phyloP scores from a whole-genome alignment of 352 stramenopile species.

The Phytophthora parvispora region DNA sequence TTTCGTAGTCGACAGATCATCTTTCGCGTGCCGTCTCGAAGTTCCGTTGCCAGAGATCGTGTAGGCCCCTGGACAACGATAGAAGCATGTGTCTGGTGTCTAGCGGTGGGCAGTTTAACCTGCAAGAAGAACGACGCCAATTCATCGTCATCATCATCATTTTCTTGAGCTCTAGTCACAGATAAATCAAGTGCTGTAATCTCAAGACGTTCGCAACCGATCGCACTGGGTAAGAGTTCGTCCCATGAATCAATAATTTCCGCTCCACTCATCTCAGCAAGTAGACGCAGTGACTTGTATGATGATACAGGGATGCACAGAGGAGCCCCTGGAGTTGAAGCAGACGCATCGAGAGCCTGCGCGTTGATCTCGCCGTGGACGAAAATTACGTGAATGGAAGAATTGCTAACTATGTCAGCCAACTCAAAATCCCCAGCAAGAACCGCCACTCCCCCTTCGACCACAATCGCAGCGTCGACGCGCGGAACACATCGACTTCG shows the following conservation, averaged over 20 bases:
- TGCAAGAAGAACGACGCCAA: constrained; percentile 21
- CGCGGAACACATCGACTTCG: not conserved
- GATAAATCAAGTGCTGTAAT: constrained; percentile 17
- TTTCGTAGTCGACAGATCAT: constrained; percentile 33
- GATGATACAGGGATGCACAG: constrained; percentile 33
- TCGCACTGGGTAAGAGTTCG: constrained; percentile 28
- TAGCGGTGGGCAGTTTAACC: not conserved
- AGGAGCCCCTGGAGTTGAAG: constrained; percentile 2
- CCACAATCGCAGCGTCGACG: not conserved
- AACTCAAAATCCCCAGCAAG: constrained; percentile 24
- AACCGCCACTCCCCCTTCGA: constrained; percentile 15
- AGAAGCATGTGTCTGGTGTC: constrained; percentile 12
- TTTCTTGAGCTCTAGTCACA: constrained; percentile 2
- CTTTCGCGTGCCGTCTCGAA: constrained; percentile 18
- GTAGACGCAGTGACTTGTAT: constrained; percentile 12
- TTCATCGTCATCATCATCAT: constrained; percentile 23
- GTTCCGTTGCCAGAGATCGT: constrained; percentile 26
- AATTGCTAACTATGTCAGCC: not conserved
- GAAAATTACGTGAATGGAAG: constrained; percentile 23
- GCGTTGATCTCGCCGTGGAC: constrained; percentile 23
- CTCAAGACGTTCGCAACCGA: constrained; percentile 23
- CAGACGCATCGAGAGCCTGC: constrained; percentile 15
- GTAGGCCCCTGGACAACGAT: constrained; percentile 32
- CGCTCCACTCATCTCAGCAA: constrained; percentile 38
- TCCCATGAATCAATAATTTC: constrained; percentile 35